Percentiles rank a stretch among this genome's conserved stretches.
Evolutionary conservation across 805 yeast genomes (phyloP).

Genomic region (Teunomyces kruisii): DNA sequence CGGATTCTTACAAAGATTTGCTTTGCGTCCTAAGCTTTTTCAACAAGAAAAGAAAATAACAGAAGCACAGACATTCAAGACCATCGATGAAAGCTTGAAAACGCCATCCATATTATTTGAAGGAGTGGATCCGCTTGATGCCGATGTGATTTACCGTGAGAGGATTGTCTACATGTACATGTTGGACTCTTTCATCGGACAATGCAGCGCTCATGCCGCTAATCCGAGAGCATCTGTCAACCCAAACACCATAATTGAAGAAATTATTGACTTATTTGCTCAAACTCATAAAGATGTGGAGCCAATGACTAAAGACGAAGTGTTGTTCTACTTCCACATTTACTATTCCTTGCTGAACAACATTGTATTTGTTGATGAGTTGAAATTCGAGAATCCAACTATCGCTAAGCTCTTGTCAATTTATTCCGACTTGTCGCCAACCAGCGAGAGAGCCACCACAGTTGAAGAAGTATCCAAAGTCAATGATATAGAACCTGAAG

Average conservation of each 20-base stretch:
- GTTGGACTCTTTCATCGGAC: constrained; percentile 24
- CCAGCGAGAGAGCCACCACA: constrained; percentile 11
- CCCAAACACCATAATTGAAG: constrained; percentile 22
- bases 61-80: constrained; percentile 16
- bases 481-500: constrained; percentile 11
- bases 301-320: constrained; percentile 26
- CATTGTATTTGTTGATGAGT: constrained; percentile 23
- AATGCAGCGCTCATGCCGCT: constrained; percentile 17
- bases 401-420: constrained; percentile 21
- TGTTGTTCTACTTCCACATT: constrained; percentile 24
- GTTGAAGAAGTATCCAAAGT: constrained; percentile 13
- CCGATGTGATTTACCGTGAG: constrained; percentile 14
- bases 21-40: constrained; percentile 19
- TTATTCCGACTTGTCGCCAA: constrained; percentile 14
- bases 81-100: constrained; percentile 11
- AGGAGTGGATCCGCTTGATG: constrained; percentile 19
- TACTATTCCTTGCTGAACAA: constrained; percentile 31
- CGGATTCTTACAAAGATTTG: constrained; percentile 23
- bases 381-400: constrained; percentile 23
- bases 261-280: constrained; percentile 20
- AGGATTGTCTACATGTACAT: constrained; percentile 17
- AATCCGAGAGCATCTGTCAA: constrained; percentile 9
- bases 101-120: constrained; percentile 17
- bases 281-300: constrained; percentile 16
- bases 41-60: constrained; percentile 23